Conservation (phyloP, 2,329 filamentous ascomycete species). For the Penicillium occitanis region DNA sequence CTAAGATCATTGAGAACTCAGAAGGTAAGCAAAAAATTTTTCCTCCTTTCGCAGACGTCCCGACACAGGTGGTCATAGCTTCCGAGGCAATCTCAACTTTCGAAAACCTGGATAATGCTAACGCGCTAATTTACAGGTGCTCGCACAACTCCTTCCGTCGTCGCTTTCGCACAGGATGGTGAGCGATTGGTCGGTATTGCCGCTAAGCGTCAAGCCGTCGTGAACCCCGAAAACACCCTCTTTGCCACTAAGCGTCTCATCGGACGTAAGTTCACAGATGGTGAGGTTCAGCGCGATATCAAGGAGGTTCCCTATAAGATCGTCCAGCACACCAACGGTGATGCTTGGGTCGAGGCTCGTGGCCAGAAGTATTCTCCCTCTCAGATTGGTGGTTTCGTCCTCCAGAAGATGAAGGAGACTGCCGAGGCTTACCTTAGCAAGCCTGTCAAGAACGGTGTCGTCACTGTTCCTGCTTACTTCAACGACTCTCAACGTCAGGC, state of each 20-base stretch:
- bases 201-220: constrained; percentile 95
- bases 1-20: constrained; percentile 96
- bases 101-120: constrained; percentile 11
- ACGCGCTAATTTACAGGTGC: constrained; percentile 58
- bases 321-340: constrained; percentile 92
- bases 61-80: constrained; percentile 12
- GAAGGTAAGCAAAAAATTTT: constrained; percentile 64
- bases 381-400: constrained; percentile 94
- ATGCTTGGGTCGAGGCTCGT: constrained; percentile 92
- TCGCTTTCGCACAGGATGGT: constrained; percentile 91
- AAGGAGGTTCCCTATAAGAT: constrained; percentile 99
- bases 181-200: constrained; percentile 96
- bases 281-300: constrained; percentile 93
- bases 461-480: constrained; percentile 97
- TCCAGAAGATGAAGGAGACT: constrained; percentile 99
- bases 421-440: constrained; percentile 90
- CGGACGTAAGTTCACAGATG: constrained; percentile 91
- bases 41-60: background rate
- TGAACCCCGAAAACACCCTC: constrained; percentile 97
- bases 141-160: constrained; percentile 88
- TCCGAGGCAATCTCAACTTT: constrained; percentile 10
- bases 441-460: constrained; percentile 90
- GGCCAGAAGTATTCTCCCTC: constrained; percentile 96
- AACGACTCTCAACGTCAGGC: constrained; percentile 97
- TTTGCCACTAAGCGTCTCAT: constrained; percentile 99